Conservation (phyloP, 306 rosid species). For the Crataegus laevigata region DNA sequence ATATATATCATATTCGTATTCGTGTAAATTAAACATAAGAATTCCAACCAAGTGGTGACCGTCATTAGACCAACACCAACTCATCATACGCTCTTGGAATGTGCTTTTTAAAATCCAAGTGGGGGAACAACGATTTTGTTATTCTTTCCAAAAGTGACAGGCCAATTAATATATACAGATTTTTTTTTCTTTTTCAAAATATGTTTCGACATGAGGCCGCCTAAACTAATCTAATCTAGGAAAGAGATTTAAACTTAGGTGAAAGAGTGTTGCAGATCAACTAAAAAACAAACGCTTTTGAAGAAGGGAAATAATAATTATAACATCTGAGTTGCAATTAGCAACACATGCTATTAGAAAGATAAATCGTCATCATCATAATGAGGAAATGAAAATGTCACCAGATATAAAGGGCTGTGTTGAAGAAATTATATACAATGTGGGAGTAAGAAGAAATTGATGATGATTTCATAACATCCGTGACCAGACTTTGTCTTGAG, state of each 20-base stretch:
- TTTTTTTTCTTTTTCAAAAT: background rate
- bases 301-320: conserved; percentile 10
- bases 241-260: too few species aligned
- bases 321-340: conserved; percentile 16
- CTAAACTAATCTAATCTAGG: too few species aligned
- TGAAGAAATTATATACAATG: conserved; percentile 26
- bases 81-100: too few species aligned
- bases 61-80: too few species aligned
- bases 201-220: background rate
- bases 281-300: background rate
- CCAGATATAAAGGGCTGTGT: conserved; percentile 17
- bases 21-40: too few species aligned
- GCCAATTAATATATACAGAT: too few species aligned
- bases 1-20: too few species aligned
- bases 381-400: conserved; percentile 17
- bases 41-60: too few species aligned
- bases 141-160: background rate
- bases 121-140: background rate
- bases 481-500: conserved; percentile 7
- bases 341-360: conserved; percentile 21
- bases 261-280: too few species aligned
- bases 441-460: background rate
- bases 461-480: background rate
- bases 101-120: background rate
- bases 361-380: conserved; percentile 18